phyloP scores from a whole-genome alignment of 2,329 filamentous ascomycete species.

The Diplocarpon mali region DNA sequence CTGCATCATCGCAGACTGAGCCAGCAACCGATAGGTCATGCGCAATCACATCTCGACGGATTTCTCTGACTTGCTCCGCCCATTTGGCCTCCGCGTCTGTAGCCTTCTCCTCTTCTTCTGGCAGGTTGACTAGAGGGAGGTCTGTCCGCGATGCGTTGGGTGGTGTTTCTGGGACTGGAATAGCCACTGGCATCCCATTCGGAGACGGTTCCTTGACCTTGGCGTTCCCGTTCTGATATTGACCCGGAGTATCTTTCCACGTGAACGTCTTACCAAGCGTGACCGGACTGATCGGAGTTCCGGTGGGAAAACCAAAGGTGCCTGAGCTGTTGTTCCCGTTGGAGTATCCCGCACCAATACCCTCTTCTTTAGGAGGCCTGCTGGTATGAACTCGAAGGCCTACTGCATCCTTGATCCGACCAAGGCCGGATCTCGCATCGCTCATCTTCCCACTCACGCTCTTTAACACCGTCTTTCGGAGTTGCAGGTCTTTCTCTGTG shows the following conservation, averaged over 20 bases:
- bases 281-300: constrained; percentile 16
- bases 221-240: constrained; percentile 34
- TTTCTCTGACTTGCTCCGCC: constrained; percentile 31
- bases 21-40: constrained; percentile 44
- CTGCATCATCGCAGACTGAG: constrained; percentile 47
- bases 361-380: constrained; percentile 45
- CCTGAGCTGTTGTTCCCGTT: constrained; percentile 16
- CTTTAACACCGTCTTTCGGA: constrained; percentile 61
- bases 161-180: constrained; percentile 10
- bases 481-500: constrained; percentile 43
- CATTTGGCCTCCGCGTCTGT: constrained; percentile 21
- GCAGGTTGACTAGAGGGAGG: constrained; percentile 2
- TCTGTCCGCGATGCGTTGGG: constrained; percentile 9
- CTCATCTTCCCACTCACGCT: constrained; percentile 68
- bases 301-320: constrained; percentile 8
- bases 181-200: constrained; percentile 3
- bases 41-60: constrained; percentile 32
- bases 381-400: constrained; percentile 42
- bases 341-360: constrained; percentile 17
- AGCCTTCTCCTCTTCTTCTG: constrained; percentile 12
- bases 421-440: constrained; percentile 72
- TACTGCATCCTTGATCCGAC: constrained; percentile 77
- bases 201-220: constrained; percentile 16
- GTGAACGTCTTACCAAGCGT: constrained; percentile 43
- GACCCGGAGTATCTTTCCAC: constrained; percentile 54